These are phyloP conservation scores for Cordyceps javanica DNA, from an alignment of 2,329 filamentous ascomycete species.

Conservation along the genomic window DNA sequence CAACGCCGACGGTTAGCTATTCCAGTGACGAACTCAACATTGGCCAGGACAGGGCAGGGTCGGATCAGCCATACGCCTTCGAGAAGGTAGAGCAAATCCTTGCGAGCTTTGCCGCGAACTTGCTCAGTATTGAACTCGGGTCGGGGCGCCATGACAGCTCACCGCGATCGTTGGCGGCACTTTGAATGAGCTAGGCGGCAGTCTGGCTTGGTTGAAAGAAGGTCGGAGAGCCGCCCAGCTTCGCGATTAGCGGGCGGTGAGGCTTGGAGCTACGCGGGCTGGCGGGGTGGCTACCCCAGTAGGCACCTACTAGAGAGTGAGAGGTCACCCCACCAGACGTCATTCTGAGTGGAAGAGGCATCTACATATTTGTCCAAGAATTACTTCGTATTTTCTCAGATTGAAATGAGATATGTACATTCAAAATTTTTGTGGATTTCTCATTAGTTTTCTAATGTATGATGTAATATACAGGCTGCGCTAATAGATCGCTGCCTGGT, in stretches of 20 bases:
- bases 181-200: slow-evolving; percentile 16
- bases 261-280: slow-evolving; percentile 4
- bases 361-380: not conserved
- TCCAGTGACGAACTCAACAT: slow-evolving; percentile 2
- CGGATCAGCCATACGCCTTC: slow-evolving; percentile 65
- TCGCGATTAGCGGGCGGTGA: slow-evolving; percentile 11
- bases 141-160: slow-evolving; percentile 62
- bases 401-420: not conserved
- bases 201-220: slow-evolving; percentile 8
- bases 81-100: slow-evolving; percentile 83
- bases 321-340: slow-evolving; percentile 8
- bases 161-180: slow-evolving; percentile 25
- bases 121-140: slow-evolving; percentile 67
- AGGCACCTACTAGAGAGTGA: too few relatives aligned
- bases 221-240: not conserved
- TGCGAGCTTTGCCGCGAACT: slow-evolving; percentile 74
- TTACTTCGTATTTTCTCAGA: not conserved
- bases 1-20: slow-evolving; percentile 15
- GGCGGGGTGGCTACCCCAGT: too few relatives aligned
- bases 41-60: slow-evolving; percentile 1
- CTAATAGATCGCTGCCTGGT: not conserved
- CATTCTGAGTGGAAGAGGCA: not conserved
- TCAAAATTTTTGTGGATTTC: not conserved
- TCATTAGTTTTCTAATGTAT: not conserved
- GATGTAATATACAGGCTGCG: not conserved